Base-by-base conservation (phyloP, 2,329 filamentous ascomycete genomes). In the Knufia fluminis region DNA sequence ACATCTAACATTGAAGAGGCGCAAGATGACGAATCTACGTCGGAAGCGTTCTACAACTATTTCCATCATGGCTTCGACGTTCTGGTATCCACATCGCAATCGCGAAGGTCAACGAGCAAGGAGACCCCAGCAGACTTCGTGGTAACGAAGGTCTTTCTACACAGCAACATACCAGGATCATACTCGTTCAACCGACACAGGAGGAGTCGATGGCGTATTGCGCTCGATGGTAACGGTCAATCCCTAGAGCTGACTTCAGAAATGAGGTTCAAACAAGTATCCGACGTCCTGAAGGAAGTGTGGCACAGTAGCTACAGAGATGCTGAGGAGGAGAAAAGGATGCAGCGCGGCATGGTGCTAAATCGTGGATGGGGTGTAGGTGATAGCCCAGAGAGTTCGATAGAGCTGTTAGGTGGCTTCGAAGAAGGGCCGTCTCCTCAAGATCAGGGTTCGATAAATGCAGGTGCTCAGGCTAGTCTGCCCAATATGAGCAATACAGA, bases 151-250 rank as follows among this genome's bases (percentile, higher is more conserved):
- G 66, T 98, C n/a, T 80, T 97, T 16, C 75, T 98, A 1, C 92
- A 98, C 65, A 88, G 86, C 38, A 98, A 98, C 60, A 82, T 97
- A 2, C 92, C 92, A 1, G 92, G 92, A 0, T 95, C 89, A 1
- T 97, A 96, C 64, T 86, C 91, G 9, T 98, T 98, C 70, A 97
- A 98, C 67, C 80, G 92, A 3, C 89, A 97, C 65, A 82, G 91
- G 16, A 80, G 92, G 53, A 88, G 86, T 59, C 80, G 90, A 35
- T 98, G 92, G 92, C 80, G 82, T 46, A 82, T 95, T 10, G 63
- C 67, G 26, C 57, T 71, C 3, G 63, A 67, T 8, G 63, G 71
- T 9, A 67, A 67, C 9, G 66, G 72, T 4, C 46, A 49, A 14
- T 38, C 46, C 3, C 17, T 43, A 3, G 3, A 35, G 3, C 68